Evolutionary conservation across 2,329 filamentous ascomycete species (phyloP), one percentile per base, ranked within the genome.

Genomic region (Lecanosticta acicola): DNA sequence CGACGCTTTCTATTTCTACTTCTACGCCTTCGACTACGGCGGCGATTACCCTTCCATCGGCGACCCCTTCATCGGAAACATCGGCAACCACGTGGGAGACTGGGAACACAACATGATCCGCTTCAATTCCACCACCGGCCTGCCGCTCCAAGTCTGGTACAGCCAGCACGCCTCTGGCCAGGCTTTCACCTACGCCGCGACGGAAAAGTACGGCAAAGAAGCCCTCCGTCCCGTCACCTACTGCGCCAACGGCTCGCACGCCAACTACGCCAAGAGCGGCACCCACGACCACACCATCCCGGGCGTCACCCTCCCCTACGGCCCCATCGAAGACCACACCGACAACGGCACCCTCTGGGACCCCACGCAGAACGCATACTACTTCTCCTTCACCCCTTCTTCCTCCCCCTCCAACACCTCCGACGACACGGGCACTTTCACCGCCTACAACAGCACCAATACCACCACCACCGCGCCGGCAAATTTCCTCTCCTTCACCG

Each of bases 101-200:
- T 76, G 74, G 79, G 80, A 84, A 59, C 80, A 84, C 61, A 80
- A 76, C 44, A 82, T 83, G 79, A 69, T 85, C 24, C 79, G 81
- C 9, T 85, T 85, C 62, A 41, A 68, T 13, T 69, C 81, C 43
- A 17, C 32, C 26, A 5, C 29, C 17, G 77, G 77, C 8, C 51
- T 57, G 1, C 81, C 81, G 0, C 62, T 72, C 50, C 68, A 71
- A 1, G 61, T 84, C 10, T 85, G 80, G 78, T 84, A 74, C 58
- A 78, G 74, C 42, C 81, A 84, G 58, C 82, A 85, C 60, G 64
- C 70, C 21, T 71, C 74, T 50, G 82, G 82, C 3, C 70, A 84
- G 62, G 81, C 81, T 1, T 84, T 84, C 61, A 72, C 69, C 2
- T 85, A 81, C 57, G 53, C 65, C 3, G 68, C 72, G 1, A 68